These are phyloP conservation scores for Kodamaea sp. DNA, from an alignment of 1,139 yeast species.

Conservation along the genomic window DNA sequence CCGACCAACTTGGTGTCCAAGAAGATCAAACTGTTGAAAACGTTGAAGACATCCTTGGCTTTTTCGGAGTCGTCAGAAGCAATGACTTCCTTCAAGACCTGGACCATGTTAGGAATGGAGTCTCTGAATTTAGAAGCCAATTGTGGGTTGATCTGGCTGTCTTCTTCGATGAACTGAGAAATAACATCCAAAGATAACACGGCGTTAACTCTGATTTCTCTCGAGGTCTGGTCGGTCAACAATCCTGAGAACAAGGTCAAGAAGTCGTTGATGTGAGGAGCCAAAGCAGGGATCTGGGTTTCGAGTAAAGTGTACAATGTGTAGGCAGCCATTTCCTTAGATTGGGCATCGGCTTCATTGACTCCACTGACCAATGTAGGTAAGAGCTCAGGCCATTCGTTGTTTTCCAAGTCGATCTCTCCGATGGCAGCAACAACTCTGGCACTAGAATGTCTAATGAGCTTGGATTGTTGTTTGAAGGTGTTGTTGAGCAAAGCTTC, in stretches of 20 bases:
- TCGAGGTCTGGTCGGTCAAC: conserved; percentile 63
- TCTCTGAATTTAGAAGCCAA: conserved; percentile 62
- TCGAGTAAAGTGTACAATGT: conserved; percentile 79
- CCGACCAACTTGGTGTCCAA: conserved; percentile 80
- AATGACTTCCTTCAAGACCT: conserved; percentile 76
- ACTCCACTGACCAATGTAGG: conserved; percentile 73
- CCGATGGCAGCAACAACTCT: conserved; percentile 89
- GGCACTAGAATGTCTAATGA: conserved; percentile 85
- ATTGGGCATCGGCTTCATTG: conserved; percentile 57
- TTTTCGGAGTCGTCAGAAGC: conserved; percentile 68
- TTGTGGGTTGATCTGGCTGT: conserved; percentile 44
- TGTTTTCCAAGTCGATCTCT: conserved; percentile 62
- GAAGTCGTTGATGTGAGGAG: conserved; percentile 64
- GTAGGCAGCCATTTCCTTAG: conserved; percentile 84
- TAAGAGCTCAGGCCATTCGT: conserved; percentile 77
- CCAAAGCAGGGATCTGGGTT: conserved; percentile 64
- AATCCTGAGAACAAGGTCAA: conserved; percentile 68
- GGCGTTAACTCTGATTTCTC: conserved; percentile 79
- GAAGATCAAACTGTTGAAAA: conserved; percentile 76
- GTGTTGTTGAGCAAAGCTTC: conserved; percentile 68
- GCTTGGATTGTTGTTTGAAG: conserved; percentile 55
- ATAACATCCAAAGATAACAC: conserved; percentile 80
- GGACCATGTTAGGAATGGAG: conserved; percentile 78
- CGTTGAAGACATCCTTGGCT: conserved; percentile 79
- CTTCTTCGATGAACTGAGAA: conserved; percentile 66